Evolutionary conservation across 2,329 filamentous ascomycete genomes (phyloP).

Genomic region (Colletotrichum sp.): DNA sequence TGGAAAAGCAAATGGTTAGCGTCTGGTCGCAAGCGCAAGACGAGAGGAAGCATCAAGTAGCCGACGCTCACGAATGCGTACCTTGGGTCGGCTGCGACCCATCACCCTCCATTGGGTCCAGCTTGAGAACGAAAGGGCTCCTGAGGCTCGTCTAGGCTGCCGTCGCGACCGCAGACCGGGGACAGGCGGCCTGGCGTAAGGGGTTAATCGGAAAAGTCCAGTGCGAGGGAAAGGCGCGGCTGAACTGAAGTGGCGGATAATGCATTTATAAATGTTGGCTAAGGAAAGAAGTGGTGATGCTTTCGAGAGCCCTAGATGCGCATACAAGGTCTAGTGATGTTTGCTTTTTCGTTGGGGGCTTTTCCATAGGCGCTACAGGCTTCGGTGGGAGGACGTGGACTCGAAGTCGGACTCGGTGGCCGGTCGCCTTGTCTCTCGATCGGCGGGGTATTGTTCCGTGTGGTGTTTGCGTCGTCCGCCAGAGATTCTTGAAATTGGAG

Average conservation of each 20-base stretch:
- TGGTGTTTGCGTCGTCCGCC: neutral
- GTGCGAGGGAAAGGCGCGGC: neutral
- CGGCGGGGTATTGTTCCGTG: neutral
- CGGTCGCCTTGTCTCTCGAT: slow-evolving; percentile 6
- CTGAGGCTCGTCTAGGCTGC: slow-evolving; percentile 16
- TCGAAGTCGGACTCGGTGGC: neutral
- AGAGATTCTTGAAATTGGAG: neutral
- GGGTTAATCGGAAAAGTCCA: neutral
- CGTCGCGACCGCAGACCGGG: neutral
- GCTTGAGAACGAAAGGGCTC: neutral
- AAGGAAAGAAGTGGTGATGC: neutral
- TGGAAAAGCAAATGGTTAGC: slow-evolving; percentile 31
- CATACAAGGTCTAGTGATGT: neutral
- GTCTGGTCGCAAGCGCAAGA: neutral
- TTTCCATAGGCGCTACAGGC: neutral
- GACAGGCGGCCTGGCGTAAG: slow-evolving; percentile 2
- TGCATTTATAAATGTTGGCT: slow-evolving; percentile 15
- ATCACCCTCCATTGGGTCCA: slow-evolving; percentile 46
- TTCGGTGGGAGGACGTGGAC: slow-evolving; percentile 3
- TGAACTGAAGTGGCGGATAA: neutral
- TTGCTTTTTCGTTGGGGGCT: slow-evolving; percentile 3
- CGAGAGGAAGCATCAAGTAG: neutral
- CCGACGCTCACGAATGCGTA: slow-evolving; percentile 22
- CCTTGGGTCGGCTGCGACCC: slow-evolving; percentile 46
- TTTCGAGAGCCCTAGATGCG: neutral